Conservation (phyloP, 768 basidiomycete genomes). For the Phanerodontia chrysosporium region DNA sequence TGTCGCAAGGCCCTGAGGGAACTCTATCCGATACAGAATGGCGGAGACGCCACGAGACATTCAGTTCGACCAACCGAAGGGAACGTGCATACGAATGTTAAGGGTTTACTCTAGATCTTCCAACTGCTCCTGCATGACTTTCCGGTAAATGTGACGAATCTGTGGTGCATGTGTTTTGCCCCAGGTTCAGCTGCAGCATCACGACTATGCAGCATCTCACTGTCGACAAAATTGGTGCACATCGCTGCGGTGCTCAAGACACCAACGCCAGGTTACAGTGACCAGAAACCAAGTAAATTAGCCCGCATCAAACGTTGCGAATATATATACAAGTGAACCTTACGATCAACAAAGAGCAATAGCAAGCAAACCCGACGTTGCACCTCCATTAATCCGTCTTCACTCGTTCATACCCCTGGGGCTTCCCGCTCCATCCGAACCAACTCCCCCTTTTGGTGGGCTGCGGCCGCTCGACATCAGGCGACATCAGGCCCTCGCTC, state of each 20-base stretch:
- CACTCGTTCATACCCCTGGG: constrained; percentile 45
- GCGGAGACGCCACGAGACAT: background rate
- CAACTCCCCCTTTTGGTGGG: constrained; percentile 39
- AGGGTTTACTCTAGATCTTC: too few species aligned
- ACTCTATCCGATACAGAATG: background rate
- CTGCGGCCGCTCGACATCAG: constrained; percentile 17
- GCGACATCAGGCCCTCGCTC: constrained; percentile 35
- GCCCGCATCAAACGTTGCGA: too few species aligned
- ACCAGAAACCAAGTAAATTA: too few species aligned
- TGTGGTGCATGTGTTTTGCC: too few species aligned
- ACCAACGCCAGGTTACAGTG: too few species aligned
- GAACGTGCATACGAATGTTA: too few species aligned
- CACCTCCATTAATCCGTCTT: constrained; percentile 36
- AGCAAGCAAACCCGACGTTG: background rate
- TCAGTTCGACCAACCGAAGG: background rate
- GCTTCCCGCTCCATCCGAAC: constrained; percentile 45
- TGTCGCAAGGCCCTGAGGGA: background rate
- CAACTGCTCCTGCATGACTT: too few species aligned
- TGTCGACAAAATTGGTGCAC: too few species aligned
- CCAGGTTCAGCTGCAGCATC: too few species aligned
- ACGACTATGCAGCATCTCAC: too few species aligned
- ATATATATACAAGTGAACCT: background rate
- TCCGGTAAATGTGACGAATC: too few species aligned
- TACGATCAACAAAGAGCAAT: background rate
- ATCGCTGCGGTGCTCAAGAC: too few species aligned